A percentile compares a stretch with the other conserved stretches of the same genome.
These are phyloP conservation scores for Diplodia scrobiculata DNA, from an alignment of 2,329 filamentous ascomycete genomes.

Conservation along the genomic window DNA sequence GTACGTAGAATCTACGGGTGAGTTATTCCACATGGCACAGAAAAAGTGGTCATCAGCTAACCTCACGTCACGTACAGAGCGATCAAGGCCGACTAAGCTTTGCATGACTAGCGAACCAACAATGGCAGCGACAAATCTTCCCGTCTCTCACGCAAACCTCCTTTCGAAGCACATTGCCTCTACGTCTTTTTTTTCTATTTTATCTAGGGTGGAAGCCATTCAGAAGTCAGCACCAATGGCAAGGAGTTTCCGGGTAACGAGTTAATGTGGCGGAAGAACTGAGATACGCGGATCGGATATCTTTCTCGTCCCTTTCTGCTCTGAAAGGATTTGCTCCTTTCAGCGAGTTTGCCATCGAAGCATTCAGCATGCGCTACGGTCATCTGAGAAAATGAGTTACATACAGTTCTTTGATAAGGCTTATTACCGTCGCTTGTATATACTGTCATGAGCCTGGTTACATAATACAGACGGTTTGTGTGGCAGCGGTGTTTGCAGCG, in stretches of 20 bases:
- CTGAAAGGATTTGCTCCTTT: not conserved
- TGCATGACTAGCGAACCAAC: not conserved
- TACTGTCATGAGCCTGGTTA: not conserved
- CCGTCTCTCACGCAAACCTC: not conserved
- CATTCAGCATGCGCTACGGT: not conserved
- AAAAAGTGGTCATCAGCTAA: not conserved
- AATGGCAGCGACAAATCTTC: not conserved
- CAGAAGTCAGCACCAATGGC: not conserved
- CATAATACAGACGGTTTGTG: not conserved
- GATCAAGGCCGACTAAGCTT: conserved; percentile 27
- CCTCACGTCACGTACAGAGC: not conserved
- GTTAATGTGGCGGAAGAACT: conserved; percentile 5
- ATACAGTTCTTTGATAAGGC: not conserved
- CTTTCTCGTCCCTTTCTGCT: conserved; percentile 1
- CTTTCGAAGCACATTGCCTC: not conserved
- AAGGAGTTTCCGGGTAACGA: conserved; percentile 14
- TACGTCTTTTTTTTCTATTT: not conserved
- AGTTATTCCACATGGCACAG: conserved; percentile 39
- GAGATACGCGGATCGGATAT: not conserved
- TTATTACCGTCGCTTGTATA: conserved; percentile 1
- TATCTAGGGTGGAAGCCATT: not conserved
- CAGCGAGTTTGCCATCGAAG: not conserved
- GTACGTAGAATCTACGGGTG: conserved; percentile 79
- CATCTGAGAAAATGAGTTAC: not conserved
- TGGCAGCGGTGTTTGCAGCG: not conserved